These are phyloP conservation scores for Chrysoporthe deuterocubensis DNA, from an alignment of 2,329 filamentous ascomycete genomes.

Conservation along the genomic window DNA sequence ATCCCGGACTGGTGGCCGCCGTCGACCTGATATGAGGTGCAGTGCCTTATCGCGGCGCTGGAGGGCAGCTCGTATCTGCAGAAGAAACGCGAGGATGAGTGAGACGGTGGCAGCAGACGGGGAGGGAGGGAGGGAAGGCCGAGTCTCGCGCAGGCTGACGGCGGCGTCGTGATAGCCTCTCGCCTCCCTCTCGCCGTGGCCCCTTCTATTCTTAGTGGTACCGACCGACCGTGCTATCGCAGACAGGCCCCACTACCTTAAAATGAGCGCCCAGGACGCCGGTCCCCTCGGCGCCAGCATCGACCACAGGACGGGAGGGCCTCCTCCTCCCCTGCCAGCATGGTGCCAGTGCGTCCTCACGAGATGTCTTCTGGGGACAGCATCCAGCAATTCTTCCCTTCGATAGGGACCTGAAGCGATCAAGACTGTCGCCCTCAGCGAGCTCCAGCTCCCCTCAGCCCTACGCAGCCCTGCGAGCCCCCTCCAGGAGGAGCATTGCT, in stretches of 20 bases:
- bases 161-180: neutral
- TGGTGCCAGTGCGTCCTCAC: neutral
- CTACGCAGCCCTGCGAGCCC: too few relatives aligned
- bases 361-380: too few relatives aligned
- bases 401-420: too few relatives aligned
- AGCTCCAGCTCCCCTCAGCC: too few relatives aligned
- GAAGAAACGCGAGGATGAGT: neutral
- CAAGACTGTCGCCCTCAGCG: too few relatives aligned
- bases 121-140: neutral
- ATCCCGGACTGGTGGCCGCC: neutral
- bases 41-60: too few relatives aligned
- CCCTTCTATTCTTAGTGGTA: neutral
- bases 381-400: too few relatives aligned
- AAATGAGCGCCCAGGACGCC: neutral
- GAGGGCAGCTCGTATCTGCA: slow-evolving; percentile 3
- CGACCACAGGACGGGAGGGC: neutral
- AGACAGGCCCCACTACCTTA: neutral
- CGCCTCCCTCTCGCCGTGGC: neutral
- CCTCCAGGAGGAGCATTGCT: too few relatives aligned
- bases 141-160: too few relatives aligned
- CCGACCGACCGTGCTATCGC: neutral
- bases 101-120: neutral
- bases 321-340: neutral
- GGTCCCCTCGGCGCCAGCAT: neutral
- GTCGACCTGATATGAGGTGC: too few relatives aligned